Percentiles rank a stretch among this genome's conserved stretches.
These are phyloP conservation scores for Byssoonygena ceratinophila DNA, from an alignment of 2,329 filamentous ascomycete species.

Conservation along the genomic window DNA sequence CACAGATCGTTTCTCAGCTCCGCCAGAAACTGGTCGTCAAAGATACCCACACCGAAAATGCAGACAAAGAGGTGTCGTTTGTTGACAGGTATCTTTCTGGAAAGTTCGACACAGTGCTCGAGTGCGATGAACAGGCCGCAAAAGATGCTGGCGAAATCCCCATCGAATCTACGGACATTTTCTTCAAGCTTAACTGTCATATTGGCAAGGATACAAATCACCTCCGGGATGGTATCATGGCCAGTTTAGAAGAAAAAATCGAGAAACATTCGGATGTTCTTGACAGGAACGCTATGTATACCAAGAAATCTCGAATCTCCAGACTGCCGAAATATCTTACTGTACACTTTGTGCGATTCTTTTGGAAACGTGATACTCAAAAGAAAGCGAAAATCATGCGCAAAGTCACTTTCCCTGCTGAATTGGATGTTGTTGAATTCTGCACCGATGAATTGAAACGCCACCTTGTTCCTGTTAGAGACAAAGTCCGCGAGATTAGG, in stretches of 20 bases:
- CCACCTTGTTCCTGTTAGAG: conserved; percentile 78
- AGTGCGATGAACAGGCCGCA: conserved; percentile 73
- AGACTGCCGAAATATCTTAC: conserved; percentile 90
- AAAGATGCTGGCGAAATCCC: conserved; percentile 63
- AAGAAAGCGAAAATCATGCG: conserved; percentile 99
- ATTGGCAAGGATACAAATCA: conserved; percentile 83
- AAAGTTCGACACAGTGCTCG: conserved; percentile 63
- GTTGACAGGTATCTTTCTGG: conserved; percentile 87
- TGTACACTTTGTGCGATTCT: conserved; percentile 95
- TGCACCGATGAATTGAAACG: conserved; percentile 82
- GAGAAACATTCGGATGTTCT: conserved; percentile 78
- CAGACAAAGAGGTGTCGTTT: conserved; percentile 53
- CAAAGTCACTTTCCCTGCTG: conserved; percentile 91
- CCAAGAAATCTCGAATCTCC: conserved; percentile 80
- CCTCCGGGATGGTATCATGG: conserved; percentile 73
- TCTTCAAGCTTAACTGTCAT: conserved; percentile 92
- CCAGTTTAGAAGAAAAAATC: conserved; percentile 73
- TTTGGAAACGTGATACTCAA: conserved; percentile 88
- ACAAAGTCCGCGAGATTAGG: conserved; percentile 87
- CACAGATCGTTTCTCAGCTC: conserved; percentile 78
- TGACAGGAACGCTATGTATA: conserved; percentile 70
- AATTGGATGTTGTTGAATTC: conserved; percentile 88
- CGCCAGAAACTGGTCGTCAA: conserved; percentile 63
- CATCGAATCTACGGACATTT: conserved; percentile 58
- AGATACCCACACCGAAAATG: conserved; percentile 28